These are phyloP conservation scores for Cicer arietinum DNA, from an alignment of 306 rosid species.

Conservation along the genomic window DNA sequence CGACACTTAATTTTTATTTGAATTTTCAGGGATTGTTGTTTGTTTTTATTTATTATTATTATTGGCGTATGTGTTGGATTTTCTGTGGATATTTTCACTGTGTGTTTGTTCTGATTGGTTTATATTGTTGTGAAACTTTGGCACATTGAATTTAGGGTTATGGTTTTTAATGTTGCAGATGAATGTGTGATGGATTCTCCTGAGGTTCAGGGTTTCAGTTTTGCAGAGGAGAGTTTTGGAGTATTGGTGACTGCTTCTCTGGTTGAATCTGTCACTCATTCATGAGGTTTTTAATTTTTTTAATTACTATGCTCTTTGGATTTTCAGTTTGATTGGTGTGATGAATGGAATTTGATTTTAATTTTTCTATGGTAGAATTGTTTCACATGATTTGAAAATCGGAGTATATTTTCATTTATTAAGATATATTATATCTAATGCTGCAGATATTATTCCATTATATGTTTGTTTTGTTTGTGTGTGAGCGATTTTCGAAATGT, in stretches of 20 bases:
- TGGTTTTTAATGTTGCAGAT: constrained; percentile 45
- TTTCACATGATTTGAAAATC: constrained; percentile 35
- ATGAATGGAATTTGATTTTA: constrained; percentile 36
- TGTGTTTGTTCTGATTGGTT: constrained; percentile 30
- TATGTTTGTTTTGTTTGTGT: neutral
- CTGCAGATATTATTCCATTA: neutral
- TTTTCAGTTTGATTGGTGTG: constrained; percentile 35
- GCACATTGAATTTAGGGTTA: constrained; percentile 61
- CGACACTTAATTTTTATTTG: neutral
- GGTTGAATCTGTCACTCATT: constrained; percentile 53
- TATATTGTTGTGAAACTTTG: constrained; percentile 6
- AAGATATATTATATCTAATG: constrained; percentile 11
- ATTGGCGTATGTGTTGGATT: constrained; percentile 36
- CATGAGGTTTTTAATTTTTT: constrained; percentile 44
- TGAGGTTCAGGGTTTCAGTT: constrained; percentile 50
- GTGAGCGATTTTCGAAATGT: constrained; percentile 35
- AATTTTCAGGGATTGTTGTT: constrained; percentile 31
- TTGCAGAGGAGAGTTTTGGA: constrained; percentile 46
- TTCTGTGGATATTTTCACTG: neutral
- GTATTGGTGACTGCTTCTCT: constrained; percentile 46
- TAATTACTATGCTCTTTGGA: constrained; percentile 35
- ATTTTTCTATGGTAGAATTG: constrained; percentile 8
- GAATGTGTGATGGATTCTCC: constrained; percentile 64
- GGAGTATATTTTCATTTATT: constrained; percentile 16
- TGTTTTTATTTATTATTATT: constrained; percentile 7